Percentiles rank a stretch among this genome's conserved stretches.
Evolutionary conservation across 1,284 basidiomycete species (phyloP).

Genomic region (Moesziomyces aphidis): DNA sequence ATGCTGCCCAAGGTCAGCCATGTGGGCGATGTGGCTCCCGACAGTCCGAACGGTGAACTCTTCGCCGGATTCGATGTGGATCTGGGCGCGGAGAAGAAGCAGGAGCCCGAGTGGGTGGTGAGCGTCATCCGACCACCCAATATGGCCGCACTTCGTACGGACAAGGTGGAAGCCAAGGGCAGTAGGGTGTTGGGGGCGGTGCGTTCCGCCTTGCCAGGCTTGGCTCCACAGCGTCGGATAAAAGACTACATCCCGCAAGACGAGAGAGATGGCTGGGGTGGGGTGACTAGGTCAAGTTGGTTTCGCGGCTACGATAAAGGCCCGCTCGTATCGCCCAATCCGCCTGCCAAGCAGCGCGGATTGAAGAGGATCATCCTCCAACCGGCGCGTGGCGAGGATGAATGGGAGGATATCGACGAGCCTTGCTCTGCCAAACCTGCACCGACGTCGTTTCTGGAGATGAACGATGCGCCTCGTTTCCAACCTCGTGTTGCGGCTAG

Average conservation of each 20-base stretch:
- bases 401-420: constrained; percentile 37
- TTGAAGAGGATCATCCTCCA: constrained; percentile 16
- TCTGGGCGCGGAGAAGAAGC: not conserved
- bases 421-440: not conserved
- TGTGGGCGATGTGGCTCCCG: constrained; percentile 16
- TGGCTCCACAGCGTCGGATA: constrained; percentile 21
- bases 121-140: constrained; percentile 16
- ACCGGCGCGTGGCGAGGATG: constrained; percentile 2
- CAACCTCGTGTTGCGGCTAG: not conserved
- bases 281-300: constrained; percentile 32
- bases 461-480: constrained; percentile 21
- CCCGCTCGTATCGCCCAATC: constrained; percentile 25
- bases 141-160: constrained; percentile 17
- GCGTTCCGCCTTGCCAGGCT: constrained; percentile 12
- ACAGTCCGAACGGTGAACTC: constrained; percentile 37
- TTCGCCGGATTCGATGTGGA: constrained; percentile 26
- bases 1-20: constrained; percentile 15
- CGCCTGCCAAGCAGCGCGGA: not conserved
- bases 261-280: constrained; percentile 43
- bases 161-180: not conserved
- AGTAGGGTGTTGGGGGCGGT: constrained; percentile 5
- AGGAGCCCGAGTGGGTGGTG: constrained; percentile 2
- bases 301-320: constrained; percentile 20
- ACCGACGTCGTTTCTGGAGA: constrained; percentile 27
- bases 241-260: constrained; percentile 2